Conservation (phyloP, 2,329 filamentous ascomycete species). For the Xylaria polymorpha region DNA sequence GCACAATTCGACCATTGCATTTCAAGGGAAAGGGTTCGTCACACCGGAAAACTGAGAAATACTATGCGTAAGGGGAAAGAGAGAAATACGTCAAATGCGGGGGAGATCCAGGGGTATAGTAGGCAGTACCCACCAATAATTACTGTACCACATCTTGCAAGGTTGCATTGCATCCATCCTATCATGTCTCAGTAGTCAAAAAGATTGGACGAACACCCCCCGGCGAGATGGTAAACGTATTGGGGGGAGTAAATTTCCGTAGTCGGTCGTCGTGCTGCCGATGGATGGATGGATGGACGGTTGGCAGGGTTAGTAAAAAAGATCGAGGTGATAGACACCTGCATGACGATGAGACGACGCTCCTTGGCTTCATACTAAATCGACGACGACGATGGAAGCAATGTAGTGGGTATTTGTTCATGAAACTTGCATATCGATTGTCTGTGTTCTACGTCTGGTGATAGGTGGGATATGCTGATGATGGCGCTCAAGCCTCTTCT, state of each 20-base stretch:
- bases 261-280: background rate
- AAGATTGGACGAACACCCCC: constrained; percentile 36
- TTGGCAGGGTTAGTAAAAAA: constrained; percentile 21
- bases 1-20: constrained; percentile 15
- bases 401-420: constrained; percentile 11
- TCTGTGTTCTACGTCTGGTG: constrained; percentile 31
- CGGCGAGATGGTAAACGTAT: constrained; percentile 18
- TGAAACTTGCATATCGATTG: constrained; percentile 33
- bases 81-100: constrained; percentile 32
- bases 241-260: constrained; percentile 18
- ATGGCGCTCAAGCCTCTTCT: constrained; percentile 31
- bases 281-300: constrained; percentile 5
- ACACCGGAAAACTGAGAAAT: constrained; percentile 19
- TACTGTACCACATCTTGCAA: constrained; percentile 32
- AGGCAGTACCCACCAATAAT: constrained; percentile 16
- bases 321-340: constrained; percentile 10
- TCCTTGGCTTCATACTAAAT: constrained; percentile 15
- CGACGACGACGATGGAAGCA: constrained; percentile 1
- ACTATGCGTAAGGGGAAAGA: constrained; percentile 12
- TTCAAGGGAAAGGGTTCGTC: constrained; percentile 16
- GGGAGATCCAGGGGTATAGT: constrained; percentile 33
- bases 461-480: constrained; percentile 27
- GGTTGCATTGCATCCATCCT: constrained; percentile 39
- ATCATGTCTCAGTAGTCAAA: constrained; percentile 30
- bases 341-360: constrained; percentile 14